Conservation (phyloP, 2,329 filamentous ascomycete species). For the Dothistroma pini region DNA sequence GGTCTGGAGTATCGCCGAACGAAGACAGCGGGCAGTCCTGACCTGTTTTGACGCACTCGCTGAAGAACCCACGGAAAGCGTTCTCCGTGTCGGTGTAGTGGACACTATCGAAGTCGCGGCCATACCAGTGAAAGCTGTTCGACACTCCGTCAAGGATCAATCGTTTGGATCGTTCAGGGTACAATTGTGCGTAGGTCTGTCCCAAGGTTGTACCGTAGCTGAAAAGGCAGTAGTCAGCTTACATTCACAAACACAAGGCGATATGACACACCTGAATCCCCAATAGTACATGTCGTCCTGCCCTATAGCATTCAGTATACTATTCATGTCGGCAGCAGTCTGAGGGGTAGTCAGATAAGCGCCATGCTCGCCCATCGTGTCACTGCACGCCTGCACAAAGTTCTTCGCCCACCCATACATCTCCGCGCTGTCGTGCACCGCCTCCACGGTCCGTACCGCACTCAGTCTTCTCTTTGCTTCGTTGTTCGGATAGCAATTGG, state of each 20-base stretch:
- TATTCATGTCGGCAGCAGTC: constrained; percentile 26
- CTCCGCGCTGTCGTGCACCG: constrained; percentile 22
- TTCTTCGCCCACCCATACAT: constrained; percentile 21
- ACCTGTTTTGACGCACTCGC: constrained; percentile 53
- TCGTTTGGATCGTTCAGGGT: constrained; percentile 41
- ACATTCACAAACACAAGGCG: too few species aligned
- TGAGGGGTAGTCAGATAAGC: constrained; percentile 24
- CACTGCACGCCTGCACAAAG: constrained; percentile 19
- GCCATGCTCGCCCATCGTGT: constrained; percentile 21
- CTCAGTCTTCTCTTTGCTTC: too few species aligned
- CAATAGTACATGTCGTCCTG: constrained; percentile 37
- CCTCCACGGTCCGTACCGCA: not conserved
- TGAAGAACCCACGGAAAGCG: constrained; percentile 53
- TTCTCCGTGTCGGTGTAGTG: constrained; percentile 53
- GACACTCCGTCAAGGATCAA: constrained; percentile 46
- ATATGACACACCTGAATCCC: constrained; percentile 34
- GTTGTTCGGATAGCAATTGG: too few species aligned
- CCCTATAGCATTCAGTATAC: constrained; percentile 23
- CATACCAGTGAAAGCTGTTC: constrained; percentile 45
- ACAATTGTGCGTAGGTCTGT: constrained; percentile 45
- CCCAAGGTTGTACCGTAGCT: constrained; percentile 44
- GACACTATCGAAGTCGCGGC: constrained; percentile 47
- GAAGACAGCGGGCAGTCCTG: constrained; percentile 19
- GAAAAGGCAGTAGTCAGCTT: too few species aligned
- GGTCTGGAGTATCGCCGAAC: constrained; percentile 11